These are phyloP conservation scores for Picochlorum sp. DNA, from an alignment of 139 green algal genomes.

Conservation along the genomic window DNA sequence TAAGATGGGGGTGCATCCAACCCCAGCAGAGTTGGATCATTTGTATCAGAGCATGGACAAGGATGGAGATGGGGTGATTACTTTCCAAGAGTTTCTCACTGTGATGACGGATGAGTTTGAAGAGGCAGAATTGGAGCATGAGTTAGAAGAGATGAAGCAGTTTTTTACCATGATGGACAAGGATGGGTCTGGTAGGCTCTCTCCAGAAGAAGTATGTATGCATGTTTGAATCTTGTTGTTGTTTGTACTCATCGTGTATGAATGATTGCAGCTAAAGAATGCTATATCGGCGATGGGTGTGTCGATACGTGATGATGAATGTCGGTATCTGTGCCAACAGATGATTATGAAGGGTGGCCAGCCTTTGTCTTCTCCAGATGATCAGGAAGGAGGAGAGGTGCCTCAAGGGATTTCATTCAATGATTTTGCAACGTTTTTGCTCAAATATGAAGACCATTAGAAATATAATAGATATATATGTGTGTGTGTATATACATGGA, in stretches of 20 bases:
- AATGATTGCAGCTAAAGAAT: too few species aligned
- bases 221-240: too few species aligned
- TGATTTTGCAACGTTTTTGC: background rate
- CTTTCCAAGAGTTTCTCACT: constrained; percentile 6
- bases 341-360: too few species aligned
- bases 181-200: constrained; percentile 4
- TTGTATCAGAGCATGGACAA: constrained; percentile 9
- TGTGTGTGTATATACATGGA: too few species aligned
- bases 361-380: too few species aligned
- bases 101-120: constrained; percentile 8
- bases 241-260: too few species aligned
- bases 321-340: too few species aligned
- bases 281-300: too few species aligned
- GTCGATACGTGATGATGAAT: too few species aligned
- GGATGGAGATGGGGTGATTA: constrained; percentile 6
- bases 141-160: constrained; percentile 2
- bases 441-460: background rate
- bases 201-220: background rate
- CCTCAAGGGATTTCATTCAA: background rate
- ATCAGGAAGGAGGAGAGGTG: background rate
- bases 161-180: constrained; percentile 10
- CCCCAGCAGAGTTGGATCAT: constrained; percentile 4
- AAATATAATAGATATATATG: too few species aligned
- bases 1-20: constrained; percentile 4
- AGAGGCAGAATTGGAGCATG: constrained; percentile 4